These are phyloP conservation scores for Dinochytrium kinnereticum DNA, from an alignment of 371 early-diverging fungal genomes.

Conservation along the genomic window DNA sequence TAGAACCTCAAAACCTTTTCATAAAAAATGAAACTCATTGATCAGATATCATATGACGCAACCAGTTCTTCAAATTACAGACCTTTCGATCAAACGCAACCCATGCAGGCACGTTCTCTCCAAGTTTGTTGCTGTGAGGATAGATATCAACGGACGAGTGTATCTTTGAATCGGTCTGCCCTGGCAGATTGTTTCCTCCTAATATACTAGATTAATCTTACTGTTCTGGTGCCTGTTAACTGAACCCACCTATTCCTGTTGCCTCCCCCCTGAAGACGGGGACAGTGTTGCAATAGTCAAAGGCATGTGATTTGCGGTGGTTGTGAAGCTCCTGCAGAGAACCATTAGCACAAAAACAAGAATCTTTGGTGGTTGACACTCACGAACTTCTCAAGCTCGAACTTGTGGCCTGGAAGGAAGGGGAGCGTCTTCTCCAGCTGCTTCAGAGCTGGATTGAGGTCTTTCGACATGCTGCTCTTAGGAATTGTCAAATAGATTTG, in stretches of 20 bases:
- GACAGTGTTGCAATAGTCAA: conserved; percentile 60
- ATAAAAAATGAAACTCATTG: not conserved
- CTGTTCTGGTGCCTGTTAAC: too few species aligned
- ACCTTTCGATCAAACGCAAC: conserved; percentile 66
- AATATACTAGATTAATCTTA: too few species aligned
- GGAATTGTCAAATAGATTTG: too few species aligned
- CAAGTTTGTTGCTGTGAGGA: conserved; percentile 41
- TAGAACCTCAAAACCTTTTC: conserved; percentile 59
- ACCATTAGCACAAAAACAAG: not conserved
- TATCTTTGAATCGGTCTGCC: conserved; percentile 46
- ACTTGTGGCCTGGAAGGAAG: conserved; percentile 55
- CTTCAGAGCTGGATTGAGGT: conserved; percentile 24
- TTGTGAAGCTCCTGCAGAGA: conserved; percentile 37
- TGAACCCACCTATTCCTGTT: conserved; percentile 54
- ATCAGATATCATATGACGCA: too few species aligned
- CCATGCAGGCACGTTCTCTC: conserved; percentile 59
- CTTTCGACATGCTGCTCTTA: not conserved
- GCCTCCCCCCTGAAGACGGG: conserved; percentile 51
- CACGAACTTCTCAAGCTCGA: conserved; percentile 49
- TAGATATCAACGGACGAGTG: conserved; percentile 53
- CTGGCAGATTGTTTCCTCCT: conserved; percentile 48
- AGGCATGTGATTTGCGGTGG: conserved; percentile 63
- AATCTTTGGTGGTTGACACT: not conserved
- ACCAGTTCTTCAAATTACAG: not conserved
- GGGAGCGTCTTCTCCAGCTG: conserved; percentile 51